Evolutionary conservation across 2,329 filamentous ascomycete genomes (phyloP).

Genomic region (Apiospora saccharicola): DNA sequence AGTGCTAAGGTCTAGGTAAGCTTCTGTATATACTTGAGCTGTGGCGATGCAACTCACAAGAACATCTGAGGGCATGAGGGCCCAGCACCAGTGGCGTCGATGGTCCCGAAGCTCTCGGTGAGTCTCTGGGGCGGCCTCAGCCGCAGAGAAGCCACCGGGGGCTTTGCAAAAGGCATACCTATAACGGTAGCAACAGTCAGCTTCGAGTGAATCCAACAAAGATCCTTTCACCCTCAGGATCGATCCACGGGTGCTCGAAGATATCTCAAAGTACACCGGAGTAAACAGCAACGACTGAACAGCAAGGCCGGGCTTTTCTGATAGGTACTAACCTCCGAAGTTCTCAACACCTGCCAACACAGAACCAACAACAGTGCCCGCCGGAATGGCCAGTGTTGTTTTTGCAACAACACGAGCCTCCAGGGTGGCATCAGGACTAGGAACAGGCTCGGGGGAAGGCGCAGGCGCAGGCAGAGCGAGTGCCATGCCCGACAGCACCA

Average conservation of each 20-base stretch:
- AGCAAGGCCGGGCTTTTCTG: too few relatives aligned
- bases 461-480: constrained; percentile 27
- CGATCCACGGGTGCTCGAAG: not conserved
- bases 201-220: not conserved
- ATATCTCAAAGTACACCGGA: not conserved
- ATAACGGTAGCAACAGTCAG: not conserved
- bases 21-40: not conserved
- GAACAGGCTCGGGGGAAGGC: not conserved
- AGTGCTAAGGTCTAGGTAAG: constrained; percentile 33
- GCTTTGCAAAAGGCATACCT: constrained; percentile 76
- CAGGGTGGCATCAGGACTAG: constrained; percentile 29
- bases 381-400: constrained; percentile 37
- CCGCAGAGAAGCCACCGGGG: constrained; percentile 70
- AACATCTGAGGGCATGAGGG: constrained; percentile 77
- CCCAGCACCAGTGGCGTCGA: constrained; percentile 65
- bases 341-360: constrained; percentile 59
- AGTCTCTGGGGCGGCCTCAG: constrained; percentile 73
- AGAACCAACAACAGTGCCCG: constrained; percentile 41
- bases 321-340: constrained; percentile 58
- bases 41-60: constrained; percentile 46
- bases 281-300: not conserved
- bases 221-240: not conserved
- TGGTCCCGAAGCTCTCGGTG: constrained; percentile 62
- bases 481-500: constrained; percentile 21
- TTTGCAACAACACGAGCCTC: constrained; percentile 33